Conservation (phyloP, 345 rosid genomes). For the Eucalyptus regnans region DNA sequence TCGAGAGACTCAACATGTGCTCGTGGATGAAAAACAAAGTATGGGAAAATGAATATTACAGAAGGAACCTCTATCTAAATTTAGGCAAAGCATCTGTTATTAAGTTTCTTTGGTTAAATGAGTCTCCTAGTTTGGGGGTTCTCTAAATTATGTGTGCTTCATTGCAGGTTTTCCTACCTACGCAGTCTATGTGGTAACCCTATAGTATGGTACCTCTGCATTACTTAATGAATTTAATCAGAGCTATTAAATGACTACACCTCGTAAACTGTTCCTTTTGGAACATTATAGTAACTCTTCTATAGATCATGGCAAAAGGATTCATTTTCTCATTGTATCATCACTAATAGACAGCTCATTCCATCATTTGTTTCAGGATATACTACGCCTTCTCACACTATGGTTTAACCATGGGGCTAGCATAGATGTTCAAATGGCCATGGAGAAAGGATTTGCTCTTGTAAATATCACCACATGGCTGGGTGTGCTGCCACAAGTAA, state of each 20-base stretch:
- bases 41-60: neutral
- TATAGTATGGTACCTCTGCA: neutral
- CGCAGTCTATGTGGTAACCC: neutral
- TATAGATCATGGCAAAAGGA: neutral
- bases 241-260: neutral
- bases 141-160: neutral
- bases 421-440: conserved; percentile 79
- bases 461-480: conserved; percentile 98
- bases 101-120: neutral
- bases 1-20: neutral
- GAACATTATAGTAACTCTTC: neutral
- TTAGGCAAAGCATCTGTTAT: neutral
- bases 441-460: conserved; percentile 71
- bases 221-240: neutral
- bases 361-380: conserved; percentile 48
- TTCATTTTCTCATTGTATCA: neutral
- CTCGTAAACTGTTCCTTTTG: neutral
- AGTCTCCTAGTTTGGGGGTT: neutral
- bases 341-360: neutral
- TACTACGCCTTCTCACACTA: conserved; percentile 91
- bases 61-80: neutral
- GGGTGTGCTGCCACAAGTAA: conserved; percentile 94
- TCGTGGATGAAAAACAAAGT: neutral
- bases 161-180: neutral
- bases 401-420: conserved; percentile 99